Evolutionary conservation across 2,329 filamentous ascomycete genomes (phyloP).

Genomic region (Calonectria pauciramosa): DNA sequence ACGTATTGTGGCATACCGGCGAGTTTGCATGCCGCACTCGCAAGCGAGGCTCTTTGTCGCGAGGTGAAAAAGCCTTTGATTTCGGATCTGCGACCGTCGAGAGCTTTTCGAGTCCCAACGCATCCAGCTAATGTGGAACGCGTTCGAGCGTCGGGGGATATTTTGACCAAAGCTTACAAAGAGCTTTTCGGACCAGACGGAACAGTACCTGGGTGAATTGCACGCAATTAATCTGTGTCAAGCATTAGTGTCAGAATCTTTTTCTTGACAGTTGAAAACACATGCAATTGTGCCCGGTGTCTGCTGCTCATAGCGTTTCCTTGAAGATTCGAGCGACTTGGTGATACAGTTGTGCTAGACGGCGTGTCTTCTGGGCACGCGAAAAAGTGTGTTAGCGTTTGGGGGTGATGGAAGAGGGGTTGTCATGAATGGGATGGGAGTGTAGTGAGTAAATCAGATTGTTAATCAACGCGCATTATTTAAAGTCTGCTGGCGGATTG

Average conservation of each 20-base stretch:
- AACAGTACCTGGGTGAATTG: not conserved
- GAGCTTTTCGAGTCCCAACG: not conserved
- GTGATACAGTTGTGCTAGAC: not conserved
- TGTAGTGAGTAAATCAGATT: not conserved
- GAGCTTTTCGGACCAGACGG: not conserved
- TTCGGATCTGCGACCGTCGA: not conserved
- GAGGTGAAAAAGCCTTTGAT: not conserved
- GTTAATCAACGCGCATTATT: not conserved
- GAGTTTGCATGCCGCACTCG: not conserved
- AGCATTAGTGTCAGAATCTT: not conserved
- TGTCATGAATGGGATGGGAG: not conserved
- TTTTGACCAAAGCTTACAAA: not conserved
- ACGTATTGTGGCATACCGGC: not conserved
- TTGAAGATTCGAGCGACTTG: not conserved
- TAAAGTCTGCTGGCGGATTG: not conserved
- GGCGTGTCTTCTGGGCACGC: not conserved
- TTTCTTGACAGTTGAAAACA: not conserved
- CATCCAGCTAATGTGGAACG: rapidly evolving
- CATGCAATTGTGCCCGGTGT: not conserved
- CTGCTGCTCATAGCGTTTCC: not conserved
- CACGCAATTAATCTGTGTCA: rapidly evolving
- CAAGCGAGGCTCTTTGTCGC: not conserved
- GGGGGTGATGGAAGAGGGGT: not conserved
- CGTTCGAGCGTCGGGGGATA: not conserved
- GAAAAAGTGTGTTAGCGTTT: not conserved